Evolutionary conservation across 2,329 filamentous ascomycete genomes (phyloP), one percentile per base, ranked within the genome.

Genomic region (Neofusicoccum laricinum): DNA sequence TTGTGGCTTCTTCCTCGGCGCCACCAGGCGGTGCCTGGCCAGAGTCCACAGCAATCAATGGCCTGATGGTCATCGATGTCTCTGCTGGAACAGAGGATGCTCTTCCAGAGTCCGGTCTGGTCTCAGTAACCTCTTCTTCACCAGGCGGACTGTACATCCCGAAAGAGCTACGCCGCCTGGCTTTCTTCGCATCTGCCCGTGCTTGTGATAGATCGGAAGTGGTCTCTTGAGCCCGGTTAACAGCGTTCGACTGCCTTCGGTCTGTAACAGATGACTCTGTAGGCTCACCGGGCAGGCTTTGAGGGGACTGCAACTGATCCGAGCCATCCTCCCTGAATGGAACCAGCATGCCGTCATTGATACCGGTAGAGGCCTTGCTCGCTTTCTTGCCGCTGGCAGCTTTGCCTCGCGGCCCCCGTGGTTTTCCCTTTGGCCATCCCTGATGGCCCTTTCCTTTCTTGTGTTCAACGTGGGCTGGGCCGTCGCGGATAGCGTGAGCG

Each of bases 341-440:
- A 8, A 50, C 41, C 8, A 57, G 17, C 45, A 50, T 48, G 21
- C 66, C 61, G 15, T 67, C 67, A 21, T 68, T 64, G 66, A 61
- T 45, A 32, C 65, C 41, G 66, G 65, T 41, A 70, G 68, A 21
- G 11, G 45, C 34, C 68, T 72, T 78, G 66, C 78, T 80, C 11
- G 66, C 65, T 66, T 75, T 78, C 68, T 77, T 80, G 55, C 70
- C 70, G n/a, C 68, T 66, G 7, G 72, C 68, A 45, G 75, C 73
- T 25, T 74, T 71, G 32, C 67, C 70, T 49, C 76, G 76, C 57
- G 79, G 69, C 8, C 76, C 77, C 50, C 79, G 74, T 14, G 80
- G 75, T 66, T 81, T 82, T 40, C 78, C 79, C 68, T 81, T 82
- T 12, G 79, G 78, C 77, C 76, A 79, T 12, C 78, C 78, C 65